A percentile compares a stretch with the other conserved stretches of the same genome.
Conservation (phyloP, 2,329 filamentous ascomycete genomes). For the Pestalotiopsis fici region DNA sequence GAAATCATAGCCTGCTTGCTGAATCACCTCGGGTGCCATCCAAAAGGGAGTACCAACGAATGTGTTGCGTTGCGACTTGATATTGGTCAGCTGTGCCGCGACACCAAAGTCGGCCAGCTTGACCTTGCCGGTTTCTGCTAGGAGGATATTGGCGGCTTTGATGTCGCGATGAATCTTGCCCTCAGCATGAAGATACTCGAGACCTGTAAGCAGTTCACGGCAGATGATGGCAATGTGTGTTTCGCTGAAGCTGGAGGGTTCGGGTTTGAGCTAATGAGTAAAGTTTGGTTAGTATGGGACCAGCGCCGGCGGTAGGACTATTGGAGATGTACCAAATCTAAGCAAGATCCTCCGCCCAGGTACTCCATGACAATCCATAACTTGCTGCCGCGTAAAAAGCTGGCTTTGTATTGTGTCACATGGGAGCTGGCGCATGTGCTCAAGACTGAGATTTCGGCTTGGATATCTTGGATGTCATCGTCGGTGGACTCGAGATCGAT, state of each 20-base stretch:
- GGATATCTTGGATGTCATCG: slow-evolving; percentile 97
- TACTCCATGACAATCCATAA: slow-evolving; percentile 99
- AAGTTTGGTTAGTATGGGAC: slow-evolving; percentile 28
- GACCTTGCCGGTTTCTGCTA: slow-evolving; percentile 87
- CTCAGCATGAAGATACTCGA: slow-evolving; percentile 91
- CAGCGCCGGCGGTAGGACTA: slow-evolving; percentile 1
- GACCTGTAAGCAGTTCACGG: slow-evolving; percentile 82
- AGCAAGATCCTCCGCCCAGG: slow-evolving; percentile 89
- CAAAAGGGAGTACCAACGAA: slow-evolving; percentile 97
- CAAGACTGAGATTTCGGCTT: slow-evolving; percentile 93
- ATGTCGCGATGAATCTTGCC: slow-evolving; percentile 97
- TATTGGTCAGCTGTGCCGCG: slow-evolving; percentile 92
- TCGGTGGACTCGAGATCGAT: slow-evolving; percentile 99
- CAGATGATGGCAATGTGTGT: slow-evolving; percentile 92
- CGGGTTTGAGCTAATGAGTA: slow-evolving; percentile 74
- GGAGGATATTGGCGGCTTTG: slow-evolving; percentile 93
- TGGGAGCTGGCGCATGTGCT: slow-evolving; percentile 93
- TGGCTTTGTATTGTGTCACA: slow-evolving; percentile 95
- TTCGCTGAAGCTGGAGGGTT: slow-evolving; percentile 73
- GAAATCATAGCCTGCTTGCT: slow-evolving; percentile 81
- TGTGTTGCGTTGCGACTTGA: slow-evolving; percentile 95
- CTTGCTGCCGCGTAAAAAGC: slow-evolving; percentile 94
- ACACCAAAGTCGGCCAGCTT: slow-evolving; percentile 98
- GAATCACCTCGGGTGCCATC: slow-evolving; percentile 96
- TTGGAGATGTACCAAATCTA: slow-evolving; percentile 72